Evolutionary conservation across 2,329 filamentous ascomycete genomes (phyloP).

Genomic region (Sphaerulina populicola): DNA sequence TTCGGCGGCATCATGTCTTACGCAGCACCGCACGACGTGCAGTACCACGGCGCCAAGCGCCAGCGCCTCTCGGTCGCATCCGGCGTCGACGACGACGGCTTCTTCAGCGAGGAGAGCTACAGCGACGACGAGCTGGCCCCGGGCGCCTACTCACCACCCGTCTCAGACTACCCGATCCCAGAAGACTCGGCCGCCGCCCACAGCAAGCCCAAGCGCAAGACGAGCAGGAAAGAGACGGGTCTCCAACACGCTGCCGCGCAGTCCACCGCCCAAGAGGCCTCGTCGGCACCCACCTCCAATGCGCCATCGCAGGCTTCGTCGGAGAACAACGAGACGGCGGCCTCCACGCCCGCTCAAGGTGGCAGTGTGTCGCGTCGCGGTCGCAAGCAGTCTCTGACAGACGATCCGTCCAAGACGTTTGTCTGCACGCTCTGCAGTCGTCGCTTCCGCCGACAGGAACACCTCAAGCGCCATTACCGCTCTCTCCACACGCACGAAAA

Average conservation of each 20-base stretch:
- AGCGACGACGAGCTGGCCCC: conserved; percentile 60
- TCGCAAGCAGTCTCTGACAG: conserved; percentile 95
- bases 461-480: conserved; percentile 96
- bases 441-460: conserved; percentile 94
- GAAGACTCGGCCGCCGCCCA: conserved; percentile 26
- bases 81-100: conserved; percentile 62
- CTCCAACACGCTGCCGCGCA: conserved; percentile 37
- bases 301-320: conserved; percentile 27
- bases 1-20: conserved; percentile 70
- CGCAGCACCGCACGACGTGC: conserved; percentile 48
- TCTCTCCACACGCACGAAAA: conserved; percentile 98
- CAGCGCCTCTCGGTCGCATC: conserved; percentile 62
- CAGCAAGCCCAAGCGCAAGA: conserved; percentile 27
- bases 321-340: conserved; percentile 24
- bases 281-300: conserved; percentile 40
- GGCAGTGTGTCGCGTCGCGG: conserved; percentile 75
- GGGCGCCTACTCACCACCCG: conserved; percentile 54
- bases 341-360: conserved; percentile 25
- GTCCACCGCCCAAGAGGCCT: conserved; percentile 34
- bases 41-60: conserved; percentile 58
- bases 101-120: conserved; percentile 67
- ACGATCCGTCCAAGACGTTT: conserved; percentile 97
- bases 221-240: conserved; percentile 34
- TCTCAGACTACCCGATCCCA: conserved; percentile 41
- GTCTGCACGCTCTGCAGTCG: conserved; percentile 94